Percentiles rank a stretch among this genome's conserved stretches.
Evolutionary conservation across 345 rosid genomes (phyloP).

Genomic region (Citrus inodora): DNA sequence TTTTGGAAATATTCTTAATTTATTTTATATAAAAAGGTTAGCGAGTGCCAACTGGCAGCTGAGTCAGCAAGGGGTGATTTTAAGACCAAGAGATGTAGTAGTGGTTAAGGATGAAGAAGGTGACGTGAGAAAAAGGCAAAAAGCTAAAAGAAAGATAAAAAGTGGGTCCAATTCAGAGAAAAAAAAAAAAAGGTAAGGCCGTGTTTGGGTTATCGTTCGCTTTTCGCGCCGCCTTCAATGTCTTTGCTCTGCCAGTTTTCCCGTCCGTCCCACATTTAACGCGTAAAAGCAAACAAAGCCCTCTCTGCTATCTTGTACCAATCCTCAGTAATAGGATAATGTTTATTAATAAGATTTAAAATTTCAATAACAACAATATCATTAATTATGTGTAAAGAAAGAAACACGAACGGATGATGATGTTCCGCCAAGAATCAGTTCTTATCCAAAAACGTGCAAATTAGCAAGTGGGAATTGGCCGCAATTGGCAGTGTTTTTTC

Average conservation of each 20-base stretch:
- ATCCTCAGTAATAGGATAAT: too few relatives aligned
- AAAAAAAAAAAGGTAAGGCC: neutral
- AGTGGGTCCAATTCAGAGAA: neutral
- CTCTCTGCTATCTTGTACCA: too few relatives aligned
- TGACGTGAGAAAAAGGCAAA: slow-evolving; percentile 22
- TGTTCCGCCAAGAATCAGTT: too few relatives aligned
- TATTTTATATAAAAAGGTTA: neutral
- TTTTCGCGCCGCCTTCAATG: slow-evolving; percentile 58
- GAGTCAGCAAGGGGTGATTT: slow-evolving; percentile 30
- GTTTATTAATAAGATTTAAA: too few relatives aligned
- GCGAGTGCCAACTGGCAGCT: slow-evolving; percentile 39
- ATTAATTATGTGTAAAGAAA: too few relatives aligned
- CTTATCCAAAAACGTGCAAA: too few relatives aligned
- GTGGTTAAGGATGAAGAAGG: slow-evolving; percentile 35
- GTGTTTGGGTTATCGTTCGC: slow-evolving; percentile 6
- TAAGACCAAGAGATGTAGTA: slow-evolving; percentile 14
- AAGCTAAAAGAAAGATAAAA: neutral
- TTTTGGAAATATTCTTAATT: too few relatives aligned
- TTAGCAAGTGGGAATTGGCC: neutral
- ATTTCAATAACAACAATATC: too few relatives aligned
- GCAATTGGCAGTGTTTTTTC: neutral
- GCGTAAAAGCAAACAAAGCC: too few relatives aligned
- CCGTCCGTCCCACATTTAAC: neutral
- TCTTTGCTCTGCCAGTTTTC: slow-evolving; percentile 8
- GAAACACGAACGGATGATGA: too few relatives aligned